Base-by-base conservation (phyloP, 768 basidiomycete species). In the Pholiota microspora region DNA sequence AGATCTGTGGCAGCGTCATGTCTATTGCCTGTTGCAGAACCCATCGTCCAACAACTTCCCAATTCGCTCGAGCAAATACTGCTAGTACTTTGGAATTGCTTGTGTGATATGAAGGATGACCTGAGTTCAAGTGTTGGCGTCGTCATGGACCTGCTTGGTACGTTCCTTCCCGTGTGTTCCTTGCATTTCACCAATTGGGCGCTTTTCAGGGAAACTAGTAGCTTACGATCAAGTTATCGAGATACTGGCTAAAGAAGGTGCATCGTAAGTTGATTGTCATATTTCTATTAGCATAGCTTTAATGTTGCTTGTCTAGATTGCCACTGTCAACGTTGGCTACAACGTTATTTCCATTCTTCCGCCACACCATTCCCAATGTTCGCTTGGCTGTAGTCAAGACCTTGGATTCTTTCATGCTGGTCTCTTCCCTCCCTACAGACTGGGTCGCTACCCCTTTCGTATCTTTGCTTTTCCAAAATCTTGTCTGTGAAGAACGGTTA, bases 141-240 rank as follows among this genome's bases (percentile, higher is more conserved):
- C 8, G 94, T 98, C 23, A 98, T 99, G 97, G 94, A 97, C 66
- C 77, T 99, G 1, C 75, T 99, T n/a, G 91, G 94, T 94, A 59
- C 55, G 73, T 61, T 24, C 16, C 36, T 61, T 52, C 46, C 24
- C 9, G 54, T 36, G 27, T 18, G 44, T 5, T 29, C 48, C 15
- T 25, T 53, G 24, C 50, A 28, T 53, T 29, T 45, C 53, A 51
- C 57, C 36, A 49, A 25, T 29, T 13, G n/a, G n/a, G n/a, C n/a
- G n/a, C n/a, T 48, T 62, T 6, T 42, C 23, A 94, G 94, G 92
- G 18, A 89, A 89, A 66, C 77, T 97, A 21, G 90, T 96, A 4
- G 80, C 85, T 3, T 92, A 87, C 61, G 78, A 83, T 29, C 74
- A 83, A 71, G 91, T 94, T 18, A 94, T 94, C 42, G 73, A 79